Evolutionary conservation across 495 filamentous ascomycete genomes (phyloP).

Genomic region (Aspergillus incahuasiensis): DNA sequence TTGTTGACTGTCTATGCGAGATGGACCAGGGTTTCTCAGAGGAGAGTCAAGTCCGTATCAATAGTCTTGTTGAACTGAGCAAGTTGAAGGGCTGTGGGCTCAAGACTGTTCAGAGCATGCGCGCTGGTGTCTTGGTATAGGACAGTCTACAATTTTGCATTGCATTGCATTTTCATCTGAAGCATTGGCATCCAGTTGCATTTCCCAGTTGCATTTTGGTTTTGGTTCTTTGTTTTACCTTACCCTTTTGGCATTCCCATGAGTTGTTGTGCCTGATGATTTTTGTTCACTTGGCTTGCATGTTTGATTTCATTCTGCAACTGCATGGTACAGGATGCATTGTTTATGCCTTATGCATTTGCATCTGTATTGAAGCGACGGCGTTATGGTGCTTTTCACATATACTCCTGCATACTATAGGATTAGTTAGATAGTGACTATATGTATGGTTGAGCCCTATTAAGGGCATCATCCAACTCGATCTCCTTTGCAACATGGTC

Average conservation of each 20-base stretch:
- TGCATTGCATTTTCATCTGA: conserved; percentile 14
- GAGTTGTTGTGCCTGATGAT: not conserved
- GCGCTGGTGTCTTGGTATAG: conserved; percentile 41
- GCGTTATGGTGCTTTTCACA: conserved; percentile 31
- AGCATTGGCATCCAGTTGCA: not conserved
- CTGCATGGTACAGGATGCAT: conserved; percentile 7
- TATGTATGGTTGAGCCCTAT: not conserved
- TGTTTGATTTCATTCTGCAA: conserved; percentile 2
- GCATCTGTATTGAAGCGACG: conserved; percentile 32
- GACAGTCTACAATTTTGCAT: not conserved
- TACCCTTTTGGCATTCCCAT: conserved; percentile 10
- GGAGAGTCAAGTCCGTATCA: conserved; percentile 32
- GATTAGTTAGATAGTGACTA: not conserved
- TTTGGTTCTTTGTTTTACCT: not conserved
- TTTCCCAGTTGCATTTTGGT: not conserved
- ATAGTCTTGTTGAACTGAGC: conserved; percentile 42
- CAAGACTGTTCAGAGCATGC: conserved; percentile 53
- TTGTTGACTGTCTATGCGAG: conserved; percentile 49
- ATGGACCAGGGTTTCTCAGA: conserved; percentile 33
- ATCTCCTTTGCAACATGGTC: no score
- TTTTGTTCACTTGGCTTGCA: not conserved
- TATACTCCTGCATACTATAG: not conserved
- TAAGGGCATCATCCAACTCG: not conserved
- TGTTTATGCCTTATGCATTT: conserved; percentile 4
- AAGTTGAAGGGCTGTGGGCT: conserved; percentile 47